phyloP scores from a whole-genome alignment of 2,329 filamentous ascomycete species.

The Epicoccum sorghinum region DNA sequence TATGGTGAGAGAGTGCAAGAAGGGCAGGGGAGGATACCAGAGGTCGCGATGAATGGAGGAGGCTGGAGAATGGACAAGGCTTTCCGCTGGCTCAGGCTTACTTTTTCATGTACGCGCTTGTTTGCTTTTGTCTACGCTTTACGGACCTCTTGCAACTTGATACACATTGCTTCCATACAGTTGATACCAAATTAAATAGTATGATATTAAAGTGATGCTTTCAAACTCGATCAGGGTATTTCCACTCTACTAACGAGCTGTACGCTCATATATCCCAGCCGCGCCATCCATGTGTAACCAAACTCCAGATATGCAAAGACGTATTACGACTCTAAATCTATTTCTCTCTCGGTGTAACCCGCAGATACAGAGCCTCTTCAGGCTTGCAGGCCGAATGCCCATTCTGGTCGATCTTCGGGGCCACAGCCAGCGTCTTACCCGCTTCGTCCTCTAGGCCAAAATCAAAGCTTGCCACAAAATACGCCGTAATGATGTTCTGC shows the following conservation, averaged over 20 bases:
- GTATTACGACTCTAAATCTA: not conserved
- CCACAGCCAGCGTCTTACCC: conserved; percentile 38
- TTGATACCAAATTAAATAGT: not conserved
- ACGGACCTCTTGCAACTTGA: no score
- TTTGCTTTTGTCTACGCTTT: not conserved
- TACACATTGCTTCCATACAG: no score
- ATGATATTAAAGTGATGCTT: not conserved
- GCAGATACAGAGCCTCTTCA: conserved; percentile 42
- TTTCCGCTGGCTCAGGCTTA: not conserved
- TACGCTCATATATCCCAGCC: not conserved
- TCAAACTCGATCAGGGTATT: not conserved
- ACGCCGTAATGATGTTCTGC: conserved; percentile 56
- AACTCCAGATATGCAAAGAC: not conserved
- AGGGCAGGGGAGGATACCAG: not conserved
- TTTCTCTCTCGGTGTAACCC: conserved; percentile 44
- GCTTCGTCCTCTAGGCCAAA: conserved; percentile 51
- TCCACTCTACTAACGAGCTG: not conserved
- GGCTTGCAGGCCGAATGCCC: conserved; percentile 52
- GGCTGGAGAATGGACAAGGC: not conserved
- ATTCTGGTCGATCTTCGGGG: conserved; percentile 49
- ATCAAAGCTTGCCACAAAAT: conserved; percentile 59
- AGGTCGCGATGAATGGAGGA: not conserved
- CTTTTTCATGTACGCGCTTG: not conserved
- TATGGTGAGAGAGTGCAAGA: not conserved
- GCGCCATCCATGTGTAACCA: not conserved